phyloP scores from a whole-genome alignment of 768 basidiomycete genomes.

The Hygrophorus pudorinus region DNA sequence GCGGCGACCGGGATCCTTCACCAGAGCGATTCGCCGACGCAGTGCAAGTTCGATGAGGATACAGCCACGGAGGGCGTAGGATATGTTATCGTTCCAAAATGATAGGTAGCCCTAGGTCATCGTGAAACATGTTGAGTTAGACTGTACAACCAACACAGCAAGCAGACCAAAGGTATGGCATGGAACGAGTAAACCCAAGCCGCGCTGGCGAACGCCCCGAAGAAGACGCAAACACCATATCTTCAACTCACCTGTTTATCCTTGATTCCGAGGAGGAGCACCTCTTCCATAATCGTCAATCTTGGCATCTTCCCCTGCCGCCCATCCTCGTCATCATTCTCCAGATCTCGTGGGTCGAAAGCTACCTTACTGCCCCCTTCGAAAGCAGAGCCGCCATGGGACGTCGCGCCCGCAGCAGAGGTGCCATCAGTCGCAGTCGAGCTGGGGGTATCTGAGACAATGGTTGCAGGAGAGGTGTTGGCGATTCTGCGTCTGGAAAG shows the following conservation, averaged over 20 bases:
- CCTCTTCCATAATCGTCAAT: slow-evolving; percentile 95
- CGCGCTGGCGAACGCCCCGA: too few relatives aligned
- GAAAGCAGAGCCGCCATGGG: slow-evolving; percentile 75
- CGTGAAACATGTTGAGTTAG: slow-evolving; percentile 2
- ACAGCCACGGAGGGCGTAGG: slow-evolving; percentile 96
- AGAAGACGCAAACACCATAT: too few relatives aligned
- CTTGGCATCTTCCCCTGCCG: slow-evolving; percentile 63
- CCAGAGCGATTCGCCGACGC: slow-evolving; percentile 86
- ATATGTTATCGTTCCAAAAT: slow-evolving; percentile 99
- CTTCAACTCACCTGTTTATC: slow-evolving; percentile 74
- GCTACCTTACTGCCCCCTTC: slow-evolving; percentile 85
- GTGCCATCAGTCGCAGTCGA: slow-evolving; percentile 11
- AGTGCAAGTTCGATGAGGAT: slow-evolving; percentile 96
- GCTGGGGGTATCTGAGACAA: slow-evolving; percentile 27
- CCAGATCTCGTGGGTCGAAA: slow-evolving; percentile 84
- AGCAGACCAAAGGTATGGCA: slow-evolving; percentile 3
- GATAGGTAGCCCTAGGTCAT: slow-evolving; percentile 76
- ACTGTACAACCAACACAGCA: slow-evolving; percentile 3
- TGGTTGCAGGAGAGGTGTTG: slow-evolving; percentile 25
- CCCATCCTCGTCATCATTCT: slow-evolving; percentile 51
- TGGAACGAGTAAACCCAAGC: too few relatives aligned
- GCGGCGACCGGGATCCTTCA: slow-evolving; percentile 70
- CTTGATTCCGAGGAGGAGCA: slow-evolving; percentile 86
- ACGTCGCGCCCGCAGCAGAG: slow-evolving; percentile 14
- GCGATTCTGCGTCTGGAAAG: slow-evolving; percentile 51